Evolutionary conservation across 176 grass and related monocot species (phyloP), one percentile per base, ranked within the genome.

Genomic region (Aechmea fasciata): DNA sequence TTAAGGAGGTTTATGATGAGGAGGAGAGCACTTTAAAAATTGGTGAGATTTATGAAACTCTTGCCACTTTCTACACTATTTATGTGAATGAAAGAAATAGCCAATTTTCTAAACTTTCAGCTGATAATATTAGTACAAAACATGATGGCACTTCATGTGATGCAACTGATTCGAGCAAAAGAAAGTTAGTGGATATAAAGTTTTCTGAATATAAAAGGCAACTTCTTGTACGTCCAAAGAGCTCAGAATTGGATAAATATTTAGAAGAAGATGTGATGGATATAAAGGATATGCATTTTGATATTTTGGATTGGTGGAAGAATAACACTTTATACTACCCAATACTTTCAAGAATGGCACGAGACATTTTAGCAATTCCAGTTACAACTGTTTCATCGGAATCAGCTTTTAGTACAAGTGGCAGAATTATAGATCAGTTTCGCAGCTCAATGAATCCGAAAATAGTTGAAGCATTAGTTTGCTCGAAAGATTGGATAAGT

Each of bases 401-500:
- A 49, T 82, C 47, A 0, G 41, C 57, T 48, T 82, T 82, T 59
- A 77, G 66, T 64, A 82, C 47, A n/a, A 23, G 22, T 13, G 67
- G 61, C 3, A 49, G 67, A 17, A 25, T 82, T 1, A 22, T 82
- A 9, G 72, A 48, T 57, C 73, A 26, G 71, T 59, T 61, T 52
- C 48, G 65, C 10, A 71, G 69, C 49, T 6, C 51, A 47, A 67
- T 83, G 49, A 17, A 52, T 19, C 23, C 47, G 13, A 3, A 66
- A 19, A 75, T 19, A 24, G 2, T 77, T 11, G 68, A 77, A 20
- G 73, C 50, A 65, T 53, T 83, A 18, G 65, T 75, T n/a, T 83
- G 68, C 50, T 18, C 62, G 19, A 53, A 83, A 64, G 66, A 59
- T 73, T 83, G 81, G 74, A 49, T 79, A 26, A 26, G 2, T 26